Base-by-base conservation (phyloP, 768 basidiomycete genomes). In the Rhodotorula diobovata region DNA sequence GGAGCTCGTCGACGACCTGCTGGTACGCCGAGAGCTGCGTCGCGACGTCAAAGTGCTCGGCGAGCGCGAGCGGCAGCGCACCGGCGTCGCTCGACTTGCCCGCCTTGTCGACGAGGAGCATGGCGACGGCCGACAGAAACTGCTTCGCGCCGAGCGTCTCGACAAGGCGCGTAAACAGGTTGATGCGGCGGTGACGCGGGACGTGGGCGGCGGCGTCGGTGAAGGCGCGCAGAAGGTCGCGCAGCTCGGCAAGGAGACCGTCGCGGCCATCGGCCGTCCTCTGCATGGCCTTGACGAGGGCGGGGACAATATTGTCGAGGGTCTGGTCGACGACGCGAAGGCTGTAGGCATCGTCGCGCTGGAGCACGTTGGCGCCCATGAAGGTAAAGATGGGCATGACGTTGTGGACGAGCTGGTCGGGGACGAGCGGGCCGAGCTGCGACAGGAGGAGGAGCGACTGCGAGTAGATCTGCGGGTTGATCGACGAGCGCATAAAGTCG, bases 301-400 rank as follows among this genome's bases (percentile, higher is more conserved):
- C 90, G 4, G 96, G 95, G 12, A 99, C 89, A 68, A 97, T 93
- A 77, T 86, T 90, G 70, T 95, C 89, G 66, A 98, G 87, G 4
- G 96, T 97, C 92, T 95, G 71, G 48, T 97, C 93, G 4, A 98
- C 91, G 16, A 98, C 93, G 48, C 87, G 87, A 83, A 96, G 95
- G 78, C 90, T 94, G 81, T 95, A 94, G 0, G 89, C 86, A 79
- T 99, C 96, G 75, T 99, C 96, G 58, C 93, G 86, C 78, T 96
- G 95, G 83, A 97, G 91, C 28, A 97, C 88, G 72, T 92, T 94
- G n/a, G 94, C 91, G 30, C 96, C 95, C 92, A 98, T 97, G 82
- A 97, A 98, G 0, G 94, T 97, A 83, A 99, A 98, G 56, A 99
- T 88, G 8, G 96, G 95, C 91, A 99, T 96, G 61, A 97, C 85